Evolutionary conservation across 306 rosid species (phyloP).

Genomic region (Myrica gale): DNA sequence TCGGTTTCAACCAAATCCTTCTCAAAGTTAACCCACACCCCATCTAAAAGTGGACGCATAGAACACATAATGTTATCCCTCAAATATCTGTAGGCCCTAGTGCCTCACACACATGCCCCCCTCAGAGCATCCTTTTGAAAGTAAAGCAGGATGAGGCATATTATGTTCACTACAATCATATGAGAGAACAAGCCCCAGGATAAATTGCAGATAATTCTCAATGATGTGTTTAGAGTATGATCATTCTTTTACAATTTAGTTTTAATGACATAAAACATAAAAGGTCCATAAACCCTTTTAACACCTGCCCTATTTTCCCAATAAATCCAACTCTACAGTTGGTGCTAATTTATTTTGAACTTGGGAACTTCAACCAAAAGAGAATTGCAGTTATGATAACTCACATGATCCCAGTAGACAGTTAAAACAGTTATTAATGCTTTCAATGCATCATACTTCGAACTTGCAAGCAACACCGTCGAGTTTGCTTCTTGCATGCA

Average conservation of each 20-base stretch:
- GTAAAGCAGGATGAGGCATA: not conserved
- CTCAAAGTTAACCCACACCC: not conserved
- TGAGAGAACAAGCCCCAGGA: not conserved
- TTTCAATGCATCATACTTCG: conserved; percentile 71
- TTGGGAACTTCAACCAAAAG: conserved; percentile 20
- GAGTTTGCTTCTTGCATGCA: conserved; percentile 68
- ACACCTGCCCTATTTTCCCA: not conserved
- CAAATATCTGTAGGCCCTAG: not conserved
- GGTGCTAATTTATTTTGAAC: not conserved
- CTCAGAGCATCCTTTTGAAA: not conserved
- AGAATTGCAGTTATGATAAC: conserved; percentile 37
- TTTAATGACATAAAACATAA: not conserved
- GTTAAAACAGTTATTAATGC: conserved; percentile 59
- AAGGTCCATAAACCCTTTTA: not conserved
- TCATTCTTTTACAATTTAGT: not conserved
- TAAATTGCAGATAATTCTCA: not conserved
- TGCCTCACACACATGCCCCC: not conserved
- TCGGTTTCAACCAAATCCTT: not conserved
- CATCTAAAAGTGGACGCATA: not conserved
- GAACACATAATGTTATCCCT: not conserved
- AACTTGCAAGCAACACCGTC: conserved; percentile 55
- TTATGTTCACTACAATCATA: not conserved
- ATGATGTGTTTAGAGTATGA: not conserved
- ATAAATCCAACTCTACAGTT: not conserved
- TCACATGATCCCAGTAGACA: conserved; percentile 61